phyloP scores from a whole-genome alignment of 306 rosid species.

The Medicago ruthenica region DNA sequence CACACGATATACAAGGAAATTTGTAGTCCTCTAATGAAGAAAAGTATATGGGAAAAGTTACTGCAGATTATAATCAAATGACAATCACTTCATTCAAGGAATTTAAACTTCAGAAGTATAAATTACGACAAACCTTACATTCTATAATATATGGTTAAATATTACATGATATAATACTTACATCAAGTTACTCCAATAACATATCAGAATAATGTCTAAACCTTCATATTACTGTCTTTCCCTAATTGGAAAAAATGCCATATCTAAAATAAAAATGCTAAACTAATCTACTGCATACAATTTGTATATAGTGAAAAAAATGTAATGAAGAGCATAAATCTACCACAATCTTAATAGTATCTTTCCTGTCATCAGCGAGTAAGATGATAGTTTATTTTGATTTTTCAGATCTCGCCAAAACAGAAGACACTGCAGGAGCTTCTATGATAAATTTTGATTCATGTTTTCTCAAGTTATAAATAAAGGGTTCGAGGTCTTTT shows the following conservation, averaged over 20 bases:
- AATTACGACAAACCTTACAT: background rate
- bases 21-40: too few relatives aligned
- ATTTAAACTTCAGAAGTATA: too few relatives aligned
- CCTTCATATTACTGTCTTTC: background rate
- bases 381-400: background rate
- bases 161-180: background rate
- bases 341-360: background rate
- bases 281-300: background rate
- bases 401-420: constrained; percentile 1
- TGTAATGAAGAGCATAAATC: background rate
- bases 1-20: too few relatives aligned
- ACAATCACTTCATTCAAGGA: too few relatives aligned
- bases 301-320: background rate
- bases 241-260: background rate
- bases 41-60: too few relatives aligned
- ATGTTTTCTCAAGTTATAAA: constrained; percentile 22
- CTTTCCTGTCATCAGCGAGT: background rate
- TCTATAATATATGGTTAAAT: background rate
- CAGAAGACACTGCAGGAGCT: background rate
- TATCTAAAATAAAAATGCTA: constrained; percentile 12
- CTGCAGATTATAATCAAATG: too few relatives aligned
- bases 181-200: constrained; percentile 3
- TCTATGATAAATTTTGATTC: background rate
- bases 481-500: background rate
- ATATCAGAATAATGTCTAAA: background rate